A percentile compares a stretch with the other conserved stretches of the same genome.
These are phyloP conservation scores for Podila epicladia DNA, from an alignment of 192 early-diverging fungal genomes.

Conservation along the genomic window DNA sequence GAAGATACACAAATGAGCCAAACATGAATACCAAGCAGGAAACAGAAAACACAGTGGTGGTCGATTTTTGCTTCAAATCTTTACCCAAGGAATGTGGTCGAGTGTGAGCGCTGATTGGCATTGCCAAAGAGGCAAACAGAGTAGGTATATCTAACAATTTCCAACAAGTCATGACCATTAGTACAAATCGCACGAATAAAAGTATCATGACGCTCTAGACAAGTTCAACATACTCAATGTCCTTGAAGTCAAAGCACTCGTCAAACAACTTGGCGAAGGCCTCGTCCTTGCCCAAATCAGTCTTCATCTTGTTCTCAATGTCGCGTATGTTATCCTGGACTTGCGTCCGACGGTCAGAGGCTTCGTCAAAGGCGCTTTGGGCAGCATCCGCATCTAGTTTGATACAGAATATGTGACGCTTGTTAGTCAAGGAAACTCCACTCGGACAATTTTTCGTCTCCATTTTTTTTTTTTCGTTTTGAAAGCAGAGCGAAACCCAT, in stretches of 20 bases:
- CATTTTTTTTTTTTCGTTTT: neutral
- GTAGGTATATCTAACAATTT: constrained; percentile 72
- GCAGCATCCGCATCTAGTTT: constrained; percentile 31
- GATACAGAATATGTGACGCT: neutral
- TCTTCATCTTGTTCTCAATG: constrained; percentile 62
- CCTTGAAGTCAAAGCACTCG: constrained; percentile 76
- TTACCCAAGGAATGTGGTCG: constrained; percentile 65
- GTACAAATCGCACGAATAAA: too few species aligned
- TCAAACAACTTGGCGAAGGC: constrained; percentile 75
- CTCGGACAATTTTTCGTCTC: too few species aligned
- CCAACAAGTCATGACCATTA: constrained; percentile 35
- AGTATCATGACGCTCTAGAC: neutral
- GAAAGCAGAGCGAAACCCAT: constrained; percentile 12
- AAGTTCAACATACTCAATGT: constrained; percentile 65
- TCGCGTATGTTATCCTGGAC: constrained; percentile 48
- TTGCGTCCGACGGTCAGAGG: constrained; percentile 25
- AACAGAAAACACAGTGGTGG: neutral
- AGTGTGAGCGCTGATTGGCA: constrained; percentile 73
- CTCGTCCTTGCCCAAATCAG: constrained; percentile 77
- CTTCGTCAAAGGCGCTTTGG: constrained; percentile 30
- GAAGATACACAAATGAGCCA: neutral
- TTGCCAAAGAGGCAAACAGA: constrained; percentile 79
- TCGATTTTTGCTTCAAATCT: constrained; percentile 53
- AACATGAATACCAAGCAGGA: too few species aligned
- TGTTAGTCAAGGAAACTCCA: constrained; percentile 7